Evolutionary conservation across 352 stramenopile species (phyloP), one percentile per base, ranked within the genome.

Genomic region (Elongisporangium senticosum): DNA sequence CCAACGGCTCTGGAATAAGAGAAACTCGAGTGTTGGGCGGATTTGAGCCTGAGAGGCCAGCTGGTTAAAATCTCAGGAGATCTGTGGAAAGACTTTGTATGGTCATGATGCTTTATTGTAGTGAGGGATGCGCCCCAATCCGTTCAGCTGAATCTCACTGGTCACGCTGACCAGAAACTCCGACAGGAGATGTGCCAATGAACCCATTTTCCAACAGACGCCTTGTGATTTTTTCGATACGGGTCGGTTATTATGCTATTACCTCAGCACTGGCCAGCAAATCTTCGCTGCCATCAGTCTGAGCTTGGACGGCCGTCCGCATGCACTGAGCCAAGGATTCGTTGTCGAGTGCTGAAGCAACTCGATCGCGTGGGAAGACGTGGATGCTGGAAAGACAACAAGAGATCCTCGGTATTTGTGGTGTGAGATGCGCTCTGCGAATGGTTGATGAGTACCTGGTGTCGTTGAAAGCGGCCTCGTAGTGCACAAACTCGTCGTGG

Each of bases 401-500:
- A 51, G 39, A 11, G 47, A 39, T 7, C 11, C n/a, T 43, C 15
- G 19, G 53, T 13, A 50, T 6, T n/a, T n/a, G 21, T 33, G n/a
- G 13, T 50, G 1, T 7, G 2, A 47, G 6, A 2, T 11, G 51
- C 22, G 43, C 14, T n/a, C 14, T 53, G 20, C 3, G 20, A 51
- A 37, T 33, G 17, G 33, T 20, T 54, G 19, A 11, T 21, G 53
- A 24, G 10, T 23, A 83, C 74, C 74, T 83, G 54, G 75, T 60
- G 66, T 94, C 84, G 65, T 91, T 90, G 50, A 94, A 94, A 2
- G 84, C 82, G 1, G 84, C 72, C 56, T 92, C 84, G 55, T 89
- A 90, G 13, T 75, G 65, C 4, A 59, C 26, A 24, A 84, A 89
- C 15, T 90, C 77, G 22, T 78, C 66, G 59, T 89, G 77, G 3